A percentile compares a stretch with the other conserved stretches of the same genome.
phyloP scores from a whole-genome alignment of 192 early-diverging fungal genomes.

The Oehlia diaphana region DNA sequence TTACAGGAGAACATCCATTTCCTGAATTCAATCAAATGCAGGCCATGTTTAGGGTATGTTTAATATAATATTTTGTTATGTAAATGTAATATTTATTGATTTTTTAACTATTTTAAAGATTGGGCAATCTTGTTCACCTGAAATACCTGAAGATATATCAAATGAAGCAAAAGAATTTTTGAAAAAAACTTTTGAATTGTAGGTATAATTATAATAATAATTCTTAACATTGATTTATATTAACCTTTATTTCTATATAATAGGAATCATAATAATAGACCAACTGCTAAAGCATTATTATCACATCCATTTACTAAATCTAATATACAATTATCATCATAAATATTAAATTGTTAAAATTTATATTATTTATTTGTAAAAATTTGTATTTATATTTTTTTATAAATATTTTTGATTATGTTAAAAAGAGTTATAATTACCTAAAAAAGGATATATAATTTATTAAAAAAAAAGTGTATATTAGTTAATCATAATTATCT shows the following conservation, averaged over 20 bases:
- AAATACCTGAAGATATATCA: constrained; percentile 75
- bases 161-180: constrained; percentile 75
- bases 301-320: constrained; percentile 19
- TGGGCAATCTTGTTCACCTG: constrained; percentile 73
- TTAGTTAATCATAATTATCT: too few species aligned
- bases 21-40: constrained; percentile 79
- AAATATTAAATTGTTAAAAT: too few species aligned
- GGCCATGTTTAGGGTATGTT: constrained; percentile 71
- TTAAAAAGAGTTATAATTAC: too few species aligned
- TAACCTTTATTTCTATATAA: neutral
- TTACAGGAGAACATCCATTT: constrained; percentile 93
- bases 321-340: neutral
- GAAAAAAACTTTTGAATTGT: constrained; percentile 72
- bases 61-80: constrained; percentile 26
- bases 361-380: too few species aligned
- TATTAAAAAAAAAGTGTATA: too few species aligned
- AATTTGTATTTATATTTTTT: too few species aligned
- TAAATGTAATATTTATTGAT: constrained; percentile 29
- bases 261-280: constrained; percentile 24
- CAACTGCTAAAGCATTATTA: constrained; percentile 13
- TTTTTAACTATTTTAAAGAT: constrained; percentile 65
- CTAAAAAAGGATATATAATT: too few species aligned
- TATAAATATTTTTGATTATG: too few species aligned
- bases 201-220: constrained; percentile 35
- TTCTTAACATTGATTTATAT: too few species aligned